A percentile compares a stretch with the other conserved stretches of the same genome.
phyloP scores from a whole-genome alignment of 2,329 filamentous ascomycete genomes.

The Dothistroma septosporum region DNA sequence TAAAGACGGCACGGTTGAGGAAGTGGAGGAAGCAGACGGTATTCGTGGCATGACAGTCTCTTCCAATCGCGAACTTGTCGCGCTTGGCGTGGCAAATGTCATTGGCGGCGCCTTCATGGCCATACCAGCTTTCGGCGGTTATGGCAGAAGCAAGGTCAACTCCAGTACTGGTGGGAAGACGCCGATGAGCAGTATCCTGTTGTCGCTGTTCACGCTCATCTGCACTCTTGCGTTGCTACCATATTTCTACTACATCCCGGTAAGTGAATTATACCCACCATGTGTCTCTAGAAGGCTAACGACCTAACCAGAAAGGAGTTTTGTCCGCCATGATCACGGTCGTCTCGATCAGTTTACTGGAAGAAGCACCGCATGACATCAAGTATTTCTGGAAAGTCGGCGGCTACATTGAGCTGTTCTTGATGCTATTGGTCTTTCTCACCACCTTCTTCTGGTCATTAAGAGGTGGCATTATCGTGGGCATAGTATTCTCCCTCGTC shows the following conservation, averaged over 20 bases:
- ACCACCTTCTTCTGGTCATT: slow-evolving; percentile 94
- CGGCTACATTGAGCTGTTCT: slow-evolving; percentile 77
- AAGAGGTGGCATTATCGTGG: slow-evolving; percentile 86
- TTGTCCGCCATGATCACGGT: slow-evolving; percentile 92
- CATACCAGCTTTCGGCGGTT: slow-evolving; percentile 90
- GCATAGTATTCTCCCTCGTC: slow-evolving; percentile 84
- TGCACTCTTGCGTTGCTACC: slow-evolving; percentile 79
- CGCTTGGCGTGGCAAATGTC: slow-evolving; percentile 86
- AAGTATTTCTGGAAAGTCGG: slow-evolving; percentile 81
- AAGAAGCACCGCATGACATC: slow-evolving; percentile 91
- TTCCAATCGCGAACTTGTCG: slow-evolving; percentile 88
- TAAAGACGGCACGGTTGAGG: slow-evolving; percentile 29
- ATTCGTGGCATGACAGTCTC: slow-evolving; percentile 79
- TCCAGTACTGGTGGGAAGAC: slow-evolving; percentile 85
- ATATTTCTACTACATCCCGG: slow-evolving; percentile 93
- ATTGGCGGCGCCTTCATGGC: slow-evolving; percentile 88
- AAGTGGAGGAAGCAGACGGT: slow-evolving; percentile 40
- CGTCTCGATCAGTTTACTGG: slow-evolving; percentile 88
- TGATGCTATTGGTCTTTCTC: slow-evolving; percentile 87
- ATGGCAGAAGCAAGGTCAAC: slow-evolving; percentile 94
- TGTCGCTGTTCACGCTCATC: slow-evolving; percentile 76
- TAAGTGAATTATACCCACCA: slow-evolving; percentile 45
- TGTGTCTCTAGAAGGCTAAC: background rate
- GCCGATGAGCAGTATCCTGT: slow-evolving; percentile 85
- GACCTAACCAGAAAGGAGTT: slow-evolving; percentile 69